A percentile compares a stretch with the other conserved stretches of the same genome.
These are phyloP conservation scores for Heliamphora exappendiculata DNA, from an alignment of 148 eudicot genomes.

Conservation along the genomic window DNA sequence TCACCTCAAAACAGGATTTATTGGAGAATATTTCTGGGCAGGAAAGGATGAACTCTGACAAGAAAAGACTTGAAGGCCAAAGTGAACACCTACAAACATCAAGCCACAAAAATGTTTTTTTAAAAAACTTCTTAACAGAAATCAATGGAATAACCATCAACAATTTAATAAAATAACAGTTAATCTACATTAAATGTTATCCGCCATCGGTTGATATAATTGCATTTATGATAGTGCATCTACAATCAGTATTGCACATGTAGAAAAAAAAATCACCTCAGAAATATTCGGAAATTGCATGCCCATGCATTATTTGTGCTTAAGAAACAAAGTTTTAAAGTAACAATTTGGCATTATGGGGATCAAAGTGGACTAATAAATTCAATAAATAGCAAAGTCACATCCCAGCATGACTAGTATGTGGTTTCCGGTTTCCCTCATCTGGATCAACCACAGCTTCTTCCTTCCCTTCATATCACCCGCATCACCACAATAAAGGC, in stretches of 20 bases:
- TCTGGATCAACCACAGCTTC: background rate
- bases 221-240: background rate
- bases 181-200: background rate
- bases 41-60: conserved; percentile 91
- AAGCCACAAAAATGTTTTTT: background rate
- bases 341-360: background rate
- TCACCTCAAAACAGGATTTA: conserved; percentile 88
- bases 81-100: conserved; percentile 60
- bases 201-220: background rate
- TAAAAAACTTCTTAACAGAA: background rate
- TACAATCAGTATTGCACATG: background rate
- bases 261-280: background rate
- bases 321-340: background rate
- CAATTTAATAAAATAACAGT: background rate
- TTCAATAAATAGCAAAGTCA: background rate
- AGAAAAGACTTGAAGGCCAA: conserved; percentile 93
- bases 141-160: background rate
- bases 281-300: background rate
- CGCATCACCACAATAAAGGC: background rate
- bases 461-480: background rate
- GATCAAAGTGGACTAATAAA: background rate
- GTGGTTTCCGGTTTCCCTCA: background rate
- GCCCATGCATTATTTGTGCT: background rate
- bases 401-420: background rate
- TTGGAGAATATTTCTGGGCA: conserved; percentile 55